These are phyloP conservation scores for Taphrina confusa DNA, from an alignment of 1,139 yeast genomes.

Conservation along the genomic window DNA sequence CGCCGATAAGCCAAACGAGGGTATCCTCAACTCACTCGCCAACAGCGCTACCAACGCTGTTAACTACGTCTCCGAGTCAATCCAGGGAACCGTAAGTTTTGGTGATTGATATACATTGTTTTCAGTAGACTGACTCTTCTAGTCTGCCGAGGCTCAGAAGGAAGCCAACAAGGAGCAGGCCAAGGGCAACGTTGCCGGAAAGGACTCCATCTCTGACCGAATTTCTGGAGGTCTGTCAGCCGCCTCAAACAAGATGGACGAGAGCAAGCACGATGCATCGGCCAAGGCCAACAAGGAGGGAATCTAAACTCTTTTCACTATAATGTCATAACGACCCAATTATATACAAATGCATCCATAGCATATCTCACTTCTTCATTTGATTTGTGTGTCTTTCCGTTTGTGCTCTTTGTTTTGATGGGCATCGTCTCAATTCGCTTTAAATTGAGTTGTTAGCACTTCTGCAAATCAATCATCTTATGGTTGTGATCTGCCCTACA, in stretches of 20 bases:
- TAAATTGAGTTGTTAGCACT: no score
- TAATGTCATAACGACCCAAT: conserved; percentile 6
- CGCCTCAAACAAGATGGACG: conserved; percentile 27
- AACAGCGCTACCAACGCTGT: conserved; percentile 29
- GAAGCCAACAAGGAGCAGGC: conserved; percentile 28
- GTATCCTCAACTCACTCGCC: conserved; percentile 19
- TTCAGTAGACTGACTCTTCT: neutral
- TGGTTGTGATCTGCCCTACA: no score
- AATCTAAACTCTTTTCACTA: conserved; percentile 14
- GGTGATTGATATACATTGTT: neutral
- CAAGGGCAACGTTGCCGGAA: conserved; percentile 26
- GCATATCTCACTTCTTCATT: no score
- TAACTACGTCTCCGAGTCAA: conserved; percentile 29
- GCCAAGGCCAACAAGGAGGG: conserved; percentile 27
- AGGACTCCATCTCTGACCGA: conserved; percentile 29
- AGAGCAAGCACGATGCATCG: conserved; percentile 21
- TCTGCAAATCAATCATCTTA: no score
- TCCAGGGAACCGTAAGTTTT: conserved; percentile 27
- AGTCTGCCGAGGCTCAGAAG: conserved; percentile 31
- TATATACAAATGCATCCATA: conserved; percentile 3
- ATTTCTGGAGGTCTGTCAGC: conserved; percentile 20
- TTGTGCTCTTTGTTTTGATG: no score
- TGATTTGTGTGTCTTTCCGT: no score
- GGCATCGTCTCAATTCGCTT: no score
- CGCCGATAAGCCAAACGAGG: conserved; percentile 31